phyloP scores from a whole-genome alignment of 371 early-diverging fungal species.

The Racocetra persica region DNA sequence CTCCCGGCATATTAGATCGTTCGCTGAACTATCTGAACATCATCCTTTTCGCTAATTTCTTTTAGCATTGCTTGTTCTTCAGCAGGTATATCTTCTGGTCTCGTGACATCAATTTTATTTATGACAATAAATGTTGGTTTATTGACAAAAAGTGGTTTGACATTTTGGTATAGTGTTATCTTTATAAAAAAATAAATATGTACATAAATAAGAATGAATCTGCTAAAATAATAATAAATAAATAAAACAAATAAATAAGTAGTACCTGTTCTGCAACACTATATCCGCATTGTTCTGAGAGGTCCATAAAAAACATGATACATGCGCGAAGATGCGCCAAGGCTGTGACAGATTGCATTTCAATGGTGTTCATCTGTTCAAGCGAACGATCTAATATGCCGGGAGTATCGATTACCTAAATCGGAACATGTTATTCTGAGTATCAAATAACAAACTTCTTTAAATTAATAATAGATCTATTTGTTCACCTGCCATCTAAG shows the following conservation, averaged over 20 bases:
- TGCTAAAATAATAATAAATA: constrained; percentile 9
- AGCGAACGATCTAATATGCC: constrained; percentile 99
- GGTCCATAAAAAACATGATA: constrained; percentile 99
- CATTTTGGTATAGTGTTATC: constrained; percentile 91
- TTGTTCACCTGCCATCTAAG: constrained; percentile 95
- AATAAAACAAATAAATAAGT: background rate
- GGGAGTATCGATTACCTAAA: constrained; percentile 98
- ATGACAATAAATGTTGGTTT: constrained; percentile 97
- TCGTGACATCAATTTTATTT: constrained; percentile 97
- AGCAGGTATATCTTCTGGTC: constrained; percentile 95
- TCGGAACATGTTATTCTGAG: background rate
- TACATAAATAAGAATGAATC: constrained; percentile 10
- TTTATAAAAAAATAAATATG: constrained; percentile 31
- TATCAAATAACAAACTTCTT: background rate
- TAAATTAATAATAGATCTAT: background rate
- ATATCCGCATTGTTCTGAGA: constrained; percentile 99
- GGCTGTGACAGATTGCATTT: constrained; percentile 99
- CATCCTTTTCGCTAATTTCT: constrained; percentile 88
- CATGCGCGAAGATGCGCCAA: constrained; percentile 99
- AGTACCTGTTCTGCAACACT: constrained; percentile 90
- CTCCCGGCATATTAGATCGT: constrained; percentile 99
- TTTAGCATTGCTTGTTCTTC: constrained; percentile 81
- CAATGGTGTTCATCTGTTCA: constrained; percentile 99
- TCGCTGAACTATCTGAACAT: constrained; percentile 99
- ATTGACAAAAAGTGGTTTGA: constrained; percentile 99